phyloP scores from a whole-genome alignment of 2,329 filamentous ascomycete genomes.

The Paecilomyces niveus region DNA sequence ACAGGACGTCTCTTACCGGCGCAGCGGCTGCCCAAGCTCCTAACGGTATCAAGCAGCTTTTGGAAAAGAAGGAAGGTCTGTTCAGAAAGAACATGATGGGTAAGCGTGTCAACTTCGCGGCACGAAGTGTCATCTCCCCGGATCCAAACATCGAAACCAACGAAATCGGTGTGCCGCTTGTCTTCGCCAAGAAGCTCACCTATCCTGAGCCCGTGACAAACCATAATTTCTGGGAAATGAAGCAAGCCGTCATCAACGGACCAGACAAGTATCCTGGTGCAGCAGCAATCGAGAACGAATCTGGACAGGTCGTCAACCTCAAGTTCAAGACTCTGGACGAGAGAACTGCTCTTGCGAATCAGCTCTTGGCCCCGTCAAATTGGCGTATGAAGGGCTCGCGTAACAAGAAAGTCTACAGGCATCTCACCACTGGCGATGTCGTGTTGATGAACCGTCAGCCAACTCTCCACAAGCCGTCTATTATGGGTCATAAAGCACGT shows the following conservation, averaged over 20 bases:
- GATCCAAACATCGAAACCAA: conserved; percentile 99
- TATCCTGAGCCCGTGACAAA: conserved; percentile 97
- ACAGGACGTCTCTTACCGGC: conserved; percentile 76
- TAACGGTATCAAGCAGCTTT: conserved; percentile 92
- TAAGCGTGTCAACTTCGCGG: conserved; percentile 97
- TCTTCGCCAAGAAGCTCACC: conserved; percentile 91
- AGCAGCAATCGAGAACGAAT: conserved; percentile 89
- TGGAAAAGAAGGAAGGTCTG: conserved; percentile 97
- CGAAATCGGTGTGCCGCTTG: conserved; percentile 96
- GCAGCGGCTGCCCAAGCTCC: conserved; percentile 70
- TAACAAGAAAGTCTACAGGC: conserved; percentile 94
- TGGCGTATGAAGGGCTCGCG: conserved; percentile 65
- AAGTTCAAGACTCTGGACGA: conserved; percentile 84
- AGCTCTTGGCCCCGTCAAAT: conserved; percentile 78
- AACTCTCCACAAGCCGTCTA: conserved; percentile 95
- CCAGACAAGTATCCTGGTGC: conserved; percentile 91
- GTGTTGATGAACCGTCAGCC: conserved; percentile 99
- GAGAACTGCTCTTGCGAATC: conserved; percentile 81
- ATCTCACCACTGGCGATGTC: conserved; percentile 92
- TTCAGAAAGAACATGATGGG: conserved; percentile 99
- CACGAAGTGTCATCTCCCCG: conserved; percentile 93
- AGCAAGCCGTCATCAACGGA: conserved; percentile 93
- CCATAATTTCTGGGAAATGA: conserved; percentile 93
- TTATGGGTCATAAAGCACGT: conserved; percentile 93
- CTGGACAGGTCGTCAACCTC: conserved; percentile 82